Conservation (phyloP, 352 stramenopile genomes). For the Pythium grandisporangium region DNA sequence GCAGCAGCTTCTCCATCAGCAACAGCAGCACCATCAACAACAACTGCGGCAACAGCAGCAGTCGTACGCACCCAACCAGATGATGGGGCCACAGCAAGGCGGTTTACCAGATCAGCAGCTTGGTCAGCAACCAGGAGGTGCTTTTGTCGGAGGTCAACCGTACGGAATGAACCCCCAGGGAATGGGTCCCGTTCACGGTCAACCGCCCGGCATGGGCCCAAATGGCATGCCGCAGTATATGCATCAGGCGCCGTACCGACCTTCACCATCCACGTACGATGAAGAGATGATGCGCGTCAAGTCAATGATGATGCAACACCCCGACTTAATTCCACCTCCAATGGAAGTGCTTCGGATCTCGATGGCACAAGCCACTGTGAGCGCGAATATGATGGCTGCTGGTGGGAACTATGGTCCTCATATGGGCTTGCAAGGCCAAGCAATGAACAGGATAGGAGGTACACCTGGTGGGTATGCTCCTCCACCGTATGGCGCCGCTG, state of each 20-base stretch:
- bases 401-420: conserved; percentile 60
- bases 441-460: conserved; percentile 41
- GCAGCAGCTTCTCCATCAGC: too few relatives aligned
- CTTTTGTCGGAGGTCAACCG: conserved; percentile 26
- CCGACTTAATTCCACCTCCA: conserved; percentile 76
- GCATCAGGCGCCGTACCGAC: conserved; percentile 52
- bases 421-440: conserved; percentile 26
- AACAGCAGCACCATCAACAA: conserved; percentile 14
- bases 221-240: conserved; percentile 63
- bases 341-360: conserved; percentile 84
- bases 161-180: conserved; percentile 45
- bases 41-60: conserved; percentile 32
- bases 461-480: conserved; percentile 28
- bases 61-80: conserved; percentile 49
- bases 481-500: conserved; percentile 44
- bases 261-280: conserved; percentile 63
- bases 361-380: conserved; percentile 65
- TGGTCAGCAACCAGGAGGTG: conserved; percentile 24
- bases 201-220: conserved; percentile 16
- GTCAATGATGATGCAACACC: conserved; percentile 85
- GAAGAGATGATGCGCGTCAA: conserved; percentile 84
- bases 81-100: conserved; percentile 58
- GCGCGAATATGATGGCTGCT: conserved; percentile 39
- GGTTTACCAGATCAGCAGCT: conserved; percentile 33
- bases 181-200: conserved; percentile 16